Evolutionary conservation across 345 rosid genomes (phyloP).

Genomic region (Psidium friedrichsthalianum): DNA sequence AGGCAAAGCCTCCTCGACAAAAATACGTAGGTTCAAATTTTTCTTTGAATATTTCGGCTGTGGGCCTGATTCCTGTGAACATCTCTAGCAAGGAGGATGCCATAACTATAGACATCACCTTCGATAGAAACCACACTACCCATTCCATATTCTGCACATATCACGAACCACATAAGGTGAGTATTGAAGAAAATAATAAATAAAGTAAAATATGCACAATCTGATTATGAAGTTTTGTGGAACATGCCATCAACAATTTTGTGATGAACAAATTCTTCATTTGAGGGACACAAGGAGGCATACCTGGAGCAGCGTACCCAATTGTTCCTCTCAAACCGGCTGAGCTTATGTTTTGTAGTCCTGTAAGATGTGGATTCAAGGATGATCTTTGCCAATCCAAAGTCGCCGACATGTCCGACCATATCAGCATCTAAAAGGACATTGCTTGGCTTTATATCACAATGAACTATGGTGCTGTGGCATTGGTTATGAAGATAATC

Average conservation of each 20-base stretch:
- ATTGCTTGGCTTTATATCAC: background rate
- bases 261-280: background rate
- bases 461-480: constrained; percentile 2
- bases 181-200: too few species aligned
- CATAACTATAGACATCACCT: constrained; percentile 12
- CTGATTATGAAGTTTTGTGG: background rate
- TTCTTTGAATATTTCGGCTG: constrained; percentile 6
- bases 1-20: constrained; percentile 4
- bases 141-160: too few species aligned
- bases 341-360: too few species aligned
- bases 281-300: background rate
- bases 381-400: too few species aligned
- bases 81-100: constrained; percentile 15
- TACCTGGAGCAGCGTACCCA: too few species aligned
- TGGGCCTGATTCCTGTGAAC: constrained; percentile 13
- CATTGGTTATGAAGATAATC: constrained; percentile 9
- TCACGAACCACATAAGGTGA: too few species aligned
- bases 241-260: background rate
- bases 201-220: too few species aligned
- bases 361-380: too few species aligned
- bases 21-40: constrained; percentile 5
- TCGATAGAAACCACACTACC: too few species aligned
- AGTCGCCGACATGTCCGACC: too few species aligned
- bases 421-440: too few species aligned
- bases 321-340: too few species aligned